Base-by-base conservation (phyloP, 2,329 filamentous ascomycete genomes). In the Colletotrichum sp. region DNA sequence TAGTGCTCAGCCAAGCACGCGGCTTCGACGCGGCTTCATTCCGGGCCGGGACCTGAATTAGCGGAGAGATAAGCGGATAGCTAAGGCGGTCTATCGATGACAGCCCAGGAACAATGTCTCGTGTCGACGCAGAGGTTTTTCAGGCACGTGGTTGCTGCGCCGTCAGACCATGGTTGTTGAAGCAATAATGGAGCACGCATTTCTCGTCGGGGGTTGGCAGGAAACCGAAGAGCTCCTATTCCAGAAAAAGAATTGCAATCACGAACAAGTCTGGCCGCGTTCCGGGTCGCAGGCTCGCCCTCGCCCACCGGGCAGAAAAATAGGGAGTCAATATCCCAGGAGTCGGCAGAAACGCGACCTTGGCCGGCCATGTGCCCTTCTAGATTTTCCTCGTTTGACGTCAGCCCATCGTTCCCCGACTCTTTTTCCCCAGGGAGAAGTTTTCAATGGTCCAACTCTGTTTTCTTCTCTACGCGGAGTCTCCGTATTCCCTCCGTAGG, bases 401-500 rank as follows among this genome's bases (percentile, higher is more conserved):
- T 67, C 54, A 67, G 65, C 33, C 65, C 65, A 59, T 31, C 12
- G 65, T 51, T 31, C 27, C 54, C 66, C 33, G 18, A 47, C 34
- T 27, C 31, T 59, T 67, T 47, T 61, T 33, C 66, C 66, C 66
- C 18, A 34, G 36, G 38, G 34, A 34, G n/a, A 61, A 31, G 15
- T 31, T 59, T 47, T 67, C 11, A 43, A 47, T 67, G 65, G 65
- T 67, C 65, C 65, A 59, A 47, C 54, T 67, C 34, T 33, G 33
- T 58, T 47, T 34, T 43, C 34, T 59, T 43, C 66, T 68, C 66
- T 55, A 68, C 66, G 66, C 66, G 66, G 66, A 68, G 66, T 38
- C 66, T 68, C 66, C 66, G 66, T 33, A 59, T 38, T n/a, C 36
- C 33, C 66, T 68, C 66, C 66, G 66, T 33, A 59, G 34, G 18